Percentiles rank a stretch among this genome's conserved stretches.
These are phyloP conservation scores for Forsythia viridissima DNA, from an alignment of 257 asterid genomes.

Conservation along the genomic window DNA sequence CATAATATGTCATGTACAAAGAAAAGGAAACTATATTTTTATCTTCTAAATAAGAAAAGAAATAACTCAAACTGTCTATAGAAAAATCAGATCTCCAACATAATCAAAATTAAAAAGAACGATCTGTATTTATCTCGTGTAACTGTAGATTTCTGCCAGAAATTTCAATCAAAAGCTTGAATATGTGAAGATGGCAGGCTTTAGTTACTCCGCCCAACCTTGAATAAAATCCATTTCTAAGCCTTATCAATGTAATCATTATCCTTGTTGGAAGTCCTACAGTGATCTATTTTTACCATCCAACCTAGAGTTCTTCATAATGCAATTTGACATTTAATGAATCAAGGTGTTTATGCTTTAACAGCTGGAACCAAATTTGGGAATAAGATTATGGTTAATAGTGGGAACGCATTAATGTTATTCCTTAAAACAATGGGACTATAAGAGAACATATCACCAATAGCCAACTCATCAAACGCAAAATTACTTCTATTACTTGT, in stretches of 20 bases:
- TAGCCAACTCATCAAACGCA: constrained; percentile 15
- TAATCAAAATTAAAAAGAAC: background rate
- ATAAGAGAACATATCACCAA: background rate
- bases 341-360: constrained; percentile 6
- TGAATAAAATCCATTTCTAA: background rate
- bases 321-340: background rate
- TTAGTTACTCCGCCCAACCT: background rate
- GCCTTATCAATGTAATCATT: background rate
- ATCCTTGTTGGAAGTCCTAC: background rate
- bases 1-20: background rate
- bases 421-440: background rate
- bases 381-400: background rate
- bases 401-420: background rate
- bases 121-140: background rate
- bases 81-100: background rate
- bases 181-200: background rate
- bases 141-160: background rate
- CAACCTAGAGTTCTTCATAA: background rate
- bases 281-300: background rate
- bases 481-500: background rate
- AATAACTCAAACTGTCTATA: background rate
- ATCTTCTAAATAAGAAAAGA: background rate
- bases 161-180: background rate
- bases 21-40: background rate
- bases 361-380: background rate